phyloP scores from a whole-genome alignment of 176 grass and related monocot species.

The Lolium perenne region DNA sequence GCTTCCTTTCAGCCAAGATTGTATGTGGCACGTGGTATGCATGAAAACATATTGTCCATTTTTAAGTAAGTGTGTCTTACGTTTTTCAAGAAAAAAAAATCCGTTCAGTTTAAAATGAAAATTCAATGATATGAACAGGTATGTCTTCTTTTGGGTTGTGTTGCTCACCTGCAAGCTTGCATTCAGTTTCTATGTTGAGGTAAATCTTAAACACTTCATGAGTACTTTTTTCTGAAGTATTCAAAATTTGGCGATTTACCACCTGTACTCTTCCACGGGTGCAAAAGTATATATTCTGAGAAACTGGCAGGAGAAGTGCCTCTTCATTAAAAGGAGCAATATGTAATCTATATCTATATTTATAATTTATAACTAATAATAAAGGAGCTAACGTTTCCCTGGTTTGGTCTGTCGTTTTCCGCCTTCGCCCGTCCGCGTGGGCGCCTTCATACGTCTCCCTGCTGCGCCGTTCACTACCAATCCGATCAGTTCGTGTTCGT shows the following conservation, averaged over 20 bases:
- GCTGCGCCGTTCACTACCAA: too few species aligned
- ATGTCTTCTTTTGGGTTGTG: slow-evolving; percentile 79
- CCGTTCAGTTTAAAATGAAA: not conserved
- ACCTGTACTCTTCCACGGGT: slow-evolving; percentile 26
- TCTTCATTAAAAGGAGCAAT: not conserved
- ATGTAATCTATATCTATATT: not conserved
- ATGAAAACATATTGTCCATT: slow-evolving; percentile 69
- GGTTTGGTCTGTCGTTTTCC: too few species aligned
- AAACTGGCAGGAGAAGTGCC: not conserved
- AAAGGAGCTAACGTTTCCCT: too few species aligned
- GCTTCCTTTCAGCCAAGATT: slow-evolving; percentile 58
- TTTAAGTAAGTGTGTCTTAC: slow-evolving; percentile 57
- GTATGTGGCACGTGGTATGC: slow-evolving; percentile 80
- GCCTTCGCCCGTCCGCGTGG: too few species aligned
- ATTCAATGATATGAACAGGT: slow-evolving; percentile 49
- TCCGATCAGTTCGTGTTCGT: too few species aligned
- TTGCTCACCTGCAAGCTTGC: slow-evolving; percentile 72
- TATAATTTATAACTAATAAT: too few species aligned
- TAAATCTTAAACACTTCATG: slow-evolving; percentile 39
- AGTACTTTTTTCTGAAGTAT: slow-evolving; percentile 34
- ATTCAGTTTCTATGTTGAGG: slow-evolving; percentile 90
- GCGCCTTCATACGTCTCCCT: too few species aligned
- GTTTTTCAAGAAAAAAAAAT: not conserved
- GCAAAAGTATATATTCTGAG: slow-evolving; percentile 11
- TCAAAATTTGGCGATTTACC: slow-evolving; percentile 4